These are phyloP conservation scores for Astrocystis sublimbata DNA, from an alignment of 495 filamentous ascomycete genomes.

Conservation along the genomic window DNA sequence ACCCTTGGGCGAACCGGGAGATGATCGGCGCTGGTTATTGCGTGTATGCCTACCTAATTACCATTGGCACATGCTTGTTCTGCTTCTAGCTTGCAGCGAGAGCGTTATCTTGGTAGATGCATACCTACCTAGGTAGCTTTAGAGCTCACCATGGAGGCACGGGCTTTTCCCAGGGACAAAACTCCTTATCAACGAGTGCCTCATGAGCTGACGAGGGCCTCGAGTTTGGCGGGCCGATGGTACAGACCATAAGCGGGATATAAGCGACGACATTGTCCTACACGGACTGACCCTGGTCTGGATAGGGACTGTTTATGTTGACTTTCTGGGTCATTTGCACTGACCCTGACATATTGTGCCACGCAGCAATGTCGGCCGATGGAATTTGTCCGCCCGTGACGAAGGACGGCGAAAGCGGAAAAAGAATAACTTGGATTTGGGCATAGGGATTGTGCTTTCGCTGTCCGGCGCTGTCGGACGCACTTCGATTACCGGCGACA, in stretches of 20 bases:
- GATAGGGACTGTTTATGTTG: background rate
- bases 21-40: constrained; percentile 1
- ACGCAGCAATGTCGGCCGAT: background rate
- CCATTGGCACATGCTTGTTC: constrained; percentile 4
- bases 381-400: constrained; percentile 5
- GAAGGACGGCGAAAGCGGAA: constrained; percentile 6
- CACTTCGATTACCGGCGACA: constrained; percentile 14
- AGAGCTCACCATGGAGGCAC: too few relatives aligned
- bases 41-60: background rate
- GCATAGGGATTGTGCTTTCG: constrained; percentile 14
- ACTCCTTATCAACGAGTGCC: background rate
- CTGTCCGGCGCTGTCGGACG: constrained; percentile 12
- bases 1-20: constrained; percentile 1
- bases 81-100: background rate
- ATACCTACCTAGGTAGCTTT: background rate
- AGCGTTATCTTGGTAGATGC: background rate
- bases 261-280: background rate
- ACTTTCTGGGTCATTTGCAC: background rate
- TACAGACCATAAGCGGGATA: background rate
- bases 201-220: background rate
- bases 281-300: background rate
- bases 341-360: background rate
- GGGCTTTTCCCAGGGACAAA: too few relatives aligned
- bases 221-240: background rate
- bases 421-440: background rate